Conservation (phyloP, 106 monocot species). For the Allium sativum region DNA sequence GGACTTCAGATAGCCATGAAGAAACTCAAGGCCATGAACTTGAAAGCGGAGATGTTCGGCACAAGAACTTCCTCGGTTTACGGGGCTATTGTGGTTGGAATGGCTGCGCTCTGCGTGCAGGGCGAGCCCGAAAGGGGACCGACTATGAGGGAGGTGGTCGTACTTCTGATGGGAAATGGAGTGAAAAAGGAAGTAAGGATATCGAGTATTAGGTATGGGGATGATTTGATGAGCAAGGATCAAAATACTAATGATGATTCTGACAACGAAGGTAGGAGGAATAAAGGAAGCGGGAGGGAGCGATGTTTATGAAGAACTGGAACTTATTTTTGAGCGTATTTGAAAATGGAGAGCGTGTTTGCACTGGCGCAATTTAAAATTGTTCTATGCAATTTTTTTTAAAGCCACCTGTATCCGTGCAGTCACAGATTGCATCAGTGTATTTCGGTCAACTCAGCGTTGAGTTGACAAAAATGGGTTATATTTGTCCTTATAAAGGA, state of each 20-base stretch:
- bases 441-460: too few species aligned
- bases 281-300: background rate
- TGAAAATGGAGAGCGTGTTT: too few species aligned
- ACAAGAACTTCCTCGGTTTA: conserved; percentile 44
- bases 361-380: too few species aligned
- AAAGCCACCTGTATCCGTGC: too few species aligned
- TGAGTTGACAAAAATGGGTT: too few species aligned
- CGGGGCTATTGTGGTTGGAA: conserved; percentile 39
- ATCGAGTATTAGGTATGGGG: conserved; percentile 20
- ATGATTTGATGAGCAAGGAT: conserved; percentile 17
- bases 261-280: background rate
- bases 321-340: too few species aligned
- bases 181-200: conserved; percentile 5
- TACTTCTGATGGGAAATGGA: background rate
- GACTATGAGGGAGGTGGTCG: conserved; percentile 22
- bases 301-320: conserved; percentile 12
- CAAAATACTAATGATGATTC: conserved; percentile 2
- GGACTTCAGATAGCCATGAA: conserved; percentile 58
- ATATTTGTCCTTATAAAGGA: too few species aligned
- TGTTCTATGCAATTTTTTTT: too few species aligned
- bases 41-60: conserved; percentile 45
- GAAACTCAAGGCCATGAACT: conserved; percentile 39
- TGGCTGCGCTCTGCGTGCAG: conserved; percentile 24
- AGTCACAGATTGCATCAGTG: too few species aligned
- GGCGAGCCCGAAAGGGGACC: conserved; percentile 28